Evolutionary conservation across 768 basidiomycete genomes (phyloP).

Genomic region (Trametes coccinea): DNA sequence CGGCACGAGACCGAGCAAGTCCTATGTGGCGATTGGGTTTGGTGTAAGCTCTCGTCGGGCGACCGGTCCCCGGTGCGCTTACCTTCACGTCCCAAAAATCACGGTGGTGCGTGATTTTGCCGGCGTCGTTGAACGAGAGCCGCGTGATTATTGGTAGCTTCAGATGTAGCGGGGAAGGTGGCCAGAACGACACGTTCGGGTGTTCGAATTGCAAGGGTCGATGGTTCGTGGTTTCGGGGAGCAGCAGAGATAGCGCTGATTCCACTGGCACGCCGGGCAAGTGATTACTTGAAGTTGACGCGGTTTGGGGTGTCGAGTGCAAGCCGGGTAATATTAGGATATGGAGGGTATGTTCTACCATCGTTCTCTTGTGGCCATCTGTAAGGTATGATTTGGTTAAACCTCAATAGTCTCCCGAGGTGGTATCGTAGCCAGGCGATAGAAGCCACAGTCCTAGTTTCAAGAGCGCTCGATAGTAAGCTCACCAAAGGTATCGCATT

Average conservation of each 20-base stretch:
- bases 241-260: slow-evolving; percentile 7
- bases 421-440: background rate
- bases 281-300: background rate
- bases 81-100: slow-evolving; percentile 78
- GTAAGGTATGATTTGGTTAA: slow-evolving; percentile 1
- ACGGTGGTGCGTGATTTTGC: slow-evolving; percentile 76
- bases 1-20: slow-evolving; percentile 71
- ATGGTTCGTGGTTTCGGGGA: slow-evolving; percentile 4
- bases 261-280: background rate
- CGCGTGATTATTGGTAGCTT: slow-evolving; percentile 71
- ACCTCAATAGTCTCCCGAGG: background rate
- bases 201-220: background rate
- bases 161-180: slow-evolving; percentile 74
- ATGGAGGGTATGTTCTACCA: slow-evolving; percentile 81
- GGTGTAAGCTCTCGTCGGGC: background rate
- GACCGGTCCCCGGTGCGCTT: background rate
- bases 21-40: slow-evolving; percentile 30
- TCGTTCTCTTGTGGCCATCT: slow-evolving; percentile 75
- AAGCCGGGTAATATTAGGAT: slow-evolving; percentile 73
- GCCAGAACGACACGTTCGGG: slow-evolving; percentile 28
- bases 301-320: slow-evolving; percentile 41
- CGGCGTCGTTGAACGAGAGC: slow-evolving; percentile 79
- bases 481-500: slow-evolving; percentile 78
- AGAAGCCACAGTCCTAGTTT: background rate
- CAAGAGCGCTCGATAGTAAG: slow-evolving; percentile 18